These are phyloP conservation scores for Alternaria dauci DNA, from an alignment of 2,329 filamentous ascomycete genomes.

Conservation along the genomic window DNA sequence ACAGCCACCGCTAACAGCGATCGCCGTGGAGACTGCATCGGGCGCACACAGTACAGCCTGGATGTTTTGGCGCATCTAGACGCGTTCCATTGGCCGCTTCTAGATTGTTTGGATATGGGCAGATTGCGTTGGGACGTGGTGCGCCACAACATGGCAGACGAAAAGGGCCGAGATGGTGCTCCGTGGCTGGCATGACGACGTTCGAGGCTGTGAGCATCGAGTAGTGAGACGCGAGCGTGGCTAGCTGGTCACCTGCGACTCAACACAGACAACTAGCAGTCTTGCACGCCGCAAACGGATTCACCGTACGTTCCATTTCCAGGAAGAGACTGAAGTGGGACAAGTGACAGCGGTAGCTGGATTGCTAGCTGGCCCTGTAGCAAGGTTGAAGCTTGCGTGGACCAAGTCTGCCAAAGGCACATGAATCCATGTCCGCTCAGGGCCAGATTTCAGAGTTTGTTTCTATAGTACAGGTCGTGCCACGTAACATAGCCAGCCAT, in stretches of 20 bases:
- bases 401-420: conserved; percentile 6
- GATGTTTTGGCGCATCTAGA: neutral
- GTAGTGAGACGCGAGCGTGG: neutral
- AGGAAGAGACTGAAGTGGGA: neutral
- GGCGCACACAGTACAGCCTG: neutral
- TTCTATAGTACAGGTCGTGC: conserved; percentile 25
- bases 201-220: conserved; percentile 1
- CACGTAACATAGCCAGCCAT: neutral
- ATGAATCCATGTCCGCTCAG: conserved; percentile 18
- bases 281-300: neutral
- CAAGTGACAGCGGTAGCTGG: conserved; percentile 1
- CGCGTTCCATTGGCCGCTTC: neutral
- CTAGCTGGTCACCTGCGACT: conserved; percentile 3
- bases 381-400: conserved; percentile 7
- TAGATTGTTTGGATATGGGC: neutral
- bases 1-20: conserved; percentile 10
- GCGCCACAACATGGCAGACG: neutral
- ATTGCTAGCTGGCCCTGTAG: neutral
- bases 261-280: neutral
- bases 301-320: neutral
- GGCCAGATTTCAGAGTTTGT: conserved; percentile 13
- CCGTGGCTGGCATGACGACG: conserved; percentile 1
- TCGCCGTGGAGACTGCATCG: neutral
- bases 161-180: neutral
- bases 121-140: neutral